Conservation (phyloP, 345 rosid genomes). For the Psidium friedrichsthalianum region DNA sequence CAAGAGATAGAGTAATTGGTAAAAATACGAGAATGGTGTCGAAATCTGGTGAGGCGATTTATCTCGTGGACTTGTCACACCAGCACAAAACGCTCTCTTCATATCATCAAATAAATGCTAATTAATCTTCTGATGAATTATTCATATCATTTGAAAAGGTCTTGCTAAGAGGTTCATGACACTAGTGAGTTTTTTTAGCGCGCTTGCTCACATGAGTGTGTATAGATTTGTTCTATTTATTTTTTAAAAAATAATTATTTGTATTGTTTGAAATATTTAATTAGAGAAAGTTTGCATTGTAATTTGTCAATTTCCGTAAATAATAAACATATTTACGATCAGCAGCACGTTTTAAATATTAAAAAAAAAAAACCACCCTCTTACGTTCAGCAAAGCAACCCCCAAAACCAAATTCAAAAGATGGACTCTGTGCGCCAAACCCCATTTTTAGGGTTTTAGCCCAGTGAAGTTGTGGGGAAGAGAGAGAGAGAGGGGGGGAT, state of each 20-base stretch:
- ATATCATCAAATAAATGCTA: not conserved
- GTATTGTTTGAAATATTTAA: too few relatives aligned
- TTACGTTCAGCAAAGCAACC: not conserved
- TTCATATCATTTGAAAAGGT: not conserved
- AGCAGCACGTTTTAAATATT: too few relatives aligned
- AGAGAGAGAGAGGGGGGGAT: not conserved
- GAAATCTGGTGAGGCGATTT: not conserved
- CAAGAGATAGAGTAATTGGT: not conserved
- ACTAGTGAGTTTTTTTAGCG: too few relatives aligned
- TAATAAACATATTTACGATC: too few relatives aligned
- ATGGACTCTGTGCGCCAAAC: not conserved
- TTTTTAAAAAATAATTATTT: too few relatives aligned
- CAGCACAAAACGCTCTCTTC: not conserved
- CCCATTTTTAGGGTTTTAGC: not conserved
- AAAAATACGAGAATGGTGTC: fast-evolving
- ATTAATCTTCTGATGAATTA: not conserved
- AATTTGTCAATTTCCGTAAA: too few relatives aligned
- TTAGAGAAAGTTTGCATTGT: too few relatives aligned
- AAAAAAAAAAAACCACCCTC: not conserved
- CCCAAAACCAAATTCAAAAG: not conserved
- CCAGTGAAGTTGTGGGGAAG: not conserved
- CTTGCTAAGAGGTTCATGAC: too few relatives aligned
- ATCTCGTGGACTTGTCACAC: not conserved
- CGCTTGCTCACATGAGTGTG: too few relatives aligned
- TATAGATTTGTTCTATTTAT: too few relatives aligned